Conservation (phyloP, 2,329 filamentous ascomycete genomes). For the Coniochaeta sp. region DNA sequence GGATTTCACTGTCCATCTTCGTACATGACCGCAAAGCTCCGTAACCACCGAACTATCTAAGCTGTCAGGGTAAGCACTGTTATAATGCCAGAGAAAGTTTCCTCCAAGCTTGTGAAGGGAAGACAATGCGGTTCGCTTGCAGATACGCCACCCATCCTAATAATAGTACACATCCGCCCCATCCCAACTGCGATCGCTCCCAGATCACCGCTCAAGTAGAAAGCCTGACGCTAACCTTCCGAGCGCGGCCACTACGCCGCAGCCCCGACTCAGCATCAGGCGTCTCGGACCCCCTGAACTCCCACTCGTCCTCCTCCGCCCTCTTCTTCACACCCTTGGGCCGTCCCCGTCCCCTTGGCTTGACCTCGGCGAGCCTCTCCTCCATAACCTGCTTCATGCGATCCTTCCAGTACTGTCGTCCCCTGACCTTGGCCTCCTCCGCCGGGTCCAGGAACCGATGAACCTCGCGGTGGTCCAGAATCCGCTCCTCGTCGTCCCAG, state of each 20-base stretch:
- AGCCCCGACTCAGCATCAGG: background rate
- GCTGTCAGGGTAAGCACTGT: background rate
- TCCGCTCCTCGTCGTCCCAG: slow-evolving; percentile 60
- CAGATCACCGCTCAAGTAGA: background rate
- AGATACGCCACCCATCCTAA: background rate
- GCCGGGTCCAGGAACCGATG: slow-evolving; percentile 73
- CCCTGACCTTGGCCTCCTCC: slow-evolving; percentile 53
- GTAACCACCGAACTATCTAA: background rate
- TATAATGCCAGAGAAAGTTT: background rate
- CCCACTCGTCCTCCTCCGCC: background rate
- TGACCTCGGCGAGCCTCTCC: background rate
- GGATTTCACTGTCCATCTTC: too few relatives aligned
- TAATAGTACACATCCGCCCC: background rate
- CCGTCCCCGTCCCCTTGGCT: background rate
- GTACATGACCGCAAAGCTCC: background rate
- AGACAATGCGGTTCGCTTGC: background rate
- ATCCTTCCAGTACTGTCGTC: slow-evolving; percentile 18
- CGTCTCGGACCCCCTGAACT: background rate
- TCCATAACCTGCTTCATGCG: background rate
- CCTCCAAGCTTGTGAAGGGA: background rate
- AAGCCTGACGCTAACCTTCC: slow-evolving; percentile 13
- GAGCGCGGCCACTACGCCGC: slow-evolving; percentile 14
- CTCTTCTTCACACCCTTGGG: too few relatives aligned
- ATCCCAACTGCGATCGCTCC: background rate
- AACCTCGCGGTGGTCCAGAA: slow-evolving; percentile 80